A percentile compares a stretch with the other conserved stretches of the same genome.
phyloP scores from a whole-genome alignment of 495 filamentous ascomycete genomes.

The Penicillium arizonense region DNA sequence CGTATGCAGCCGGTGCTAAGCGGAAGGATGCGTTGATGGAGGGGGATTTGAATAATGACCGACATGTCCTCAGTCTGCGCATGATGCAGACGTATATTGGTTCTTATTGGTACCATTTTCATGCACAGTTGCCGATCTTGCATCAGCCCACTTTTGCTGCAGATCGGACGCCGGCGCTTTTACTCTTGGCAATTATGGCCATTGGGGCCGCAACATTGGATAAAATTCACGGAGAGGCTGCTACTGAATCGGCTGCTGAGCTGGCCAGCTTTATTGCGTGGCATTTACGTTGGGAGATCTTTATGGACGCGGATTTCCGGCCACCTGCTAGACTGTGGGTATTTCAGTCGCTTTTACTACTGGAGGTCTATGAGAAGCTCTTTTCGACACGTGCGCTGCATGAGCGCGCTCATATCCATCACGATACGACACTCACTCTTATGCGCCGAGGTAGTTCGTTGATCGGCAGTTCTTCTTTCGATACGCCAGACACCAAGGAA shows the following conservation, averaged over 20 bases:
- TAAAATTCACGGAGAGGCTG: constrained; percentile 68
- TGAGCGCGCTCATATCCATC: constrained; percentile 95
- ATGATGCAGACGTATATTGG: constrained; percentile 96
- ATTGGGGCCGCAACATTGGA: constrained; percentile 91
- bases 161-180: constrained; percentile 77
- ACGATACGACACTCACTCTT: constrained; percentile 90
- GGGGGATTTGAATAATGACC: constrained; percentile 68
- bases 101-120: constrained; percentile 94
- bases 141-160: constrained; percentile 92
- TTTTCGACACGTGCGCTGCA: constrained; percentile 88
- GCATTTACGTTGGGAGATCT: constrained; percentile 90
- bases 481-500: constrained; percentile 79
- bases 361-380: constrained; percentile 97
- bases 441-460: constrained; percentile 93
- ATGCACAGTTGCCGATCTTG: constrained; percentile 89
- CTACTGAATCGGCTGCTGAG: constrained; percentile 70
- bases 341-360: constrained; percentile 84
- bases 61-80: constrained; percentile 79
- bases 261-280: constrained; percentile 85
- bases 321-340: constrained; percentile 97
- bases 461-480: constrained; percentile 83
- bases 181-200: constrained; percentile 90
- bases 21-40: constrained; percentile 77
- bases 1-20: constrained; percentile 68
- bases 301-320: constrained; percentile 86